Evolutionary conservation across 2,329 filamentous ascomycete genomes (phyloP).

Genomic region (Xylaria sp.): DNA sequence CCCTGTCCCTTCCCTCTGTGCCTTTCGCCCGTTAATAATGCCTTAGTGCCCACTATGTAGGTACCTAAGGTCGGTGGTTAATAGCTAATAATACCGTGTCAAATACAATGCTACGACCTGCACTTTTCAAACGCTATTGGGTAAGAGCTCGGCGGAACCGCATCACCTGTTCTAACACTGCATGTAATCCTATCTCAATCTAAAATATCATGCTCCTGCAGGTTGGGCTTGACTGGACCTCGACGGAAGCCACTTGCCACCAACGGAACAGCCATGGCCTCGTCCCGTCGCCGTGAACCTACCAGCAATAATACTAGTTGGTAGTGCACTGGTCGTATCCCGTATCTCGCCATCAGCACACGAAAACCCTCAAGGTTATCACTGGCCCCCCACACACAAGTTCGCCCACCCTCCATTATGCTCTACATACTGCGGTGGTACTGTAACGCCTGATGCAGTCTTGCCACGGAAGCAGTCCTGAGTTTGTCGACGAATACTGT

Average conservation of each 20-base stretch:
- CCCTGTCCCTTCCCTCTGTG: not conserved
- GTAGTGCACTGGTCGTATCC: no score
- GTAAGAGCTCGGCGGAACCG: not conserved
- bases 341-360: slow-evolving; percentile 7
- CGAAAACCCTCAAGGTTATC: slow-evolving; percentile 1
- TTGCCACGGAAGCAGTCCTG: not conserved
- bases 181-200: slow-evolving; percentile 7
- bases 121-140: slow-evolving; percentile 5
- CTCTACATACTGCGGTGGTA: not conserved
- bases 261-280: slow-evolving; percentile 1
- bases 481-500: not conserved
- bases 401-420: slow-evolving; percentile 7
- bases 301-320: not conserved
- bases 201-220: slow-evolving; percentile 31
- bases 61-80: no score
- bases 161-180: not conserved
- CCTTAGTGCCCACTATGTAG: no score
- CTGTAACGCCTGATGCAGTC: slow-evolving; percentile 1
- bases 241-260: slow-evolving; percentile 21
- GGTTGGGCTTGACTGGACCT: slow-evolving; percentile 19
- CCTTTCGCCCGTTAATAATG: not conserved
- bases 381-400: slow-evolving; percentile 1
- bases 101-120: not conserved
- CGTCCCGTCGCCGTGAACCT: slow-evolving; percentile 11
- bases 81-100: no score